phyloP scores from a whole-genome alignment of 2,329 filamentous ascomycete genomes.

The Cladophialophora yegresii region DNA sequence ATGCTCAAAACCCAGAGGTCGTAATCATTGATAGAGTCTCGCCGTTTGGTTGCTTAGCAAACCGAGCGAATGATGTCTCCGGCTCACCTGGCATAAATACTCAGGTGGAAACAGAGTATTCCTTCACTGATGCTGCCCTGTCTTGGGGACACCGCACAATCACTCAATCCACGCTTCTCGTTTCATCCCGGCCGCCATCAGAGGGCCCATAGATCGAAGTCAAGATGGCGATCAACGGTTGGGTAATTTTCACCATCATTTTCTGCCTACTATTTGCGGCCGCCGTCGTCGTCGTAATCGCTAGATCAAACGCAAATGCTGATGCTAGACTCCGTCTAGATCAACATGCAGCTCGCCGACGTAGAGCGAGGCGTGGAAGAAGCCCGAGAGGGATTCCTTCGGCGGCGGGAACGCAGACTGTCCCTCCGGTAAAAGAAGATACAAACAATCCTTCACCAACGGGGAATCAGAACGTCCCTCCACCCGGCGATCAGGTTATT shows the following conservation, averaged over 20 bases:
- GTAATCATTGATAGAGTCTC: background rate
- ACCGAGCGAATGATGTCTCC: background rate
- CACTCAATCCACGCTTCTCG: background rate
- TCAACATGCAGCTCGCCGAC: background rate
- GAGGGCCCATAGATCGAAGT: background rate
- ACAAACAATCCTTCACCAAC: background rate
- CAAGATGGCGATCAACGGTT: background rate
- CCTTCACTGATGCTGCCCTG: background rate
- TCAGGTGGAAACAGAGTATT: background rate
- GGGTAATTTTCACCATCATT: conserved; percentile 5
- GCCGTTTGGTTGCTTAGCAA: background rate
- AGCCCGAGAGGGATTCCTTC: background rate
- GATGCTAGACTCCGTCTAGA: background rate
- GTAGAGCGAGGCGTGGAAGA: background rate
- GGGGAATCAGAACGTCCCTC: background rate
- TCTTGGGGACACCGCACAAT: background rate
- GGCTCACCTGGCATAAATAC: background rate
- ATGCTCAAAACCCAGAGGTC: background rate
- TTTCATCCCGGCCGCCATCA: background rate
- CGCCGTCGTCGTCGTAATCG: background rate
- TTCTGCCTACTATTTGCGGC: background rate
- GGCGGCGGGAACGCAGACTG: background rate
- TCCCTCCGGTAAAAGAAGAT: background rate
- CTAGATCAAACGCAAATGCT: background rate
- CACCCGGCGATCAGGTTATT: background rate